Evolutionary conservation across 306 rosid species (phyloP), one percentile per base, ranked within the genome.

Genomic region (Pyrus bretschneideri): DNA sequence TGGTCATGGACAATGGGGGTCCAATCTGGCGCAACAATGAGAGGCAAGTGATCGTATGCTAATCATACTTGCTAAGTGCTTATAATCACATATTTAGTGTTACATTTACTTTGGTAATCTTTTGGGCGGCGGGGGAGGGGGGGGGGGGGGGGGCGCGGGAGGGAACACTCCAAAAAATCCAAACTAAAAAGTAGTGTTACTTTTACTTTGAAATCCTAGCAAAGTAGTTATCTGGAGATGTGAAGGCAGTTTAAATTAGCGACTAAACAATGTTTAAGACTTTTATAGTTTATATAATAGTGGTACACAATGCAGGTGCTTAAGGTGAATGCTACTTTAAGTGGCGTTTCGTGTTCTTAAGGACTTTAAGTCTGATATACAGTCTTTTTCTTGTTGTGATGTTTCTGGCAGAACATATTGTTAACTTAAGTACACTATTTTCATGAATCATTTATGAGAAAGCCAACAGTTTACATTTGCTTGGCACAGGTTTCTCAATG

Each of bases 1-100:
- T 96, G 57, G 87, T 96, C 76, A 89, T 89, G 96, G 98, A 91
- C 82, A 83, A 85, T 74, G 97, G 85, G 9, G 88, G 96, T 78
- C 80, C 93, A 42, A 49, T 91, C 72, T 96, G 99, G 99, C 92
- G 85, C 67, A 13, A 81, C 80, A 87, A 96, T 82, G 98, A 92
- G 80, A 96, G 99, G 99, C 82, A 86, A 86, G 98, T 88, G 38
- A 72, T 71, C 57, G 31, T 44, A 4, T 67, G 11, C 23, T 62
- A 23, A 30, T 70, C 74, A 11, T 51, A 45, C 52, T 69, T 45
- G 31, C 49, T 70, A 74, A 44, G 21, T 57, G 4, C 71, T 73
- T 57, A 23, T 46, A 33, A 51, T 55, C 17, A 7, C 22, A 8
- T 70, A 54, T 44, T 15, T 21, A 57, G 13, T 21, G 22, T 57